Conservation (phyloP, 2,329 filamentous ascomycete genomes). For the Aspergillus eucalypticola region DNA sequence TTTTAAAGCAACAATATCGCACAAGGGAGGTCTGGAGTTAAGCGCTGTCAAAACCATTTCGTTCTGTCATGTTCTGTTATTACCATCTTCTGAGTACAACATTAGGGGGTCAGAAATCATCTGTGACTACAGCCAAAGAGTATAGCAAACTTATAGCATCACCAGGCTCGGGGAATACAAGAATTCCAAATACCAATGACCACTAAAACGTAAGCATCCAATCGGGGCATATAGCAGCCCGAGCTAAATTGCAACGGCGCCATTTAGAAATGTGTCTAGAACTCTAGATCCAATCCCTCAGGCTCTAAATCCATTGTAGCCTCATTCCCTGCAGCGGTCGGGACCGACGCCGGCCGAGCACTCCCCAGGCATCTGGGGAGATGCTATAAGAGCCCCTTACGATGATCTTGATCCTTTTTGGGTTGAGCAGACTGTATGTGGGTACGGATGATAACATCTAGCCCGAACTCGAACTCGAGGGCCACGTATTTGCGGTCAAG, state of each 20-base stretch:
- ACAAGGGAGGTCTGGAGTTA: slow-evolving; percentile 3
- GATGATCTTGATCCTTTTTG: not conserved
- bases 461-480: too few species aligned
- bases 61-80: not conserved
- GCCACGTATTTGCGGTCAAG: too few species aligned
- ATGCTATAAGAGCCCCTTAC: too few species aligned
- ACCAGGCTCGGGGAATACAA: not conserved
- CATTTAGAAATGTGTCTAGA: not conserved
- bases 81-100: not conserved
- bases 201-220: not conserved
- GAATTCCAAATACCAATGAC: not conserved
- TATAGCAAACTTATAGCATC: not conserved
- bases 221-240: not conserved
- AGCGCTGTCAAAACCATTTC: slow-evolving; percentile 5
- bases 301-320: too few species aligned
- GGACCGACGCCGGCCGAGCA: not conserved
- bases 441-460: not conserved
- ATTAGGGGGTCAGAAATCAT: not conserved
- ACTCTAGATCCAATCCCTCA: not conserved
- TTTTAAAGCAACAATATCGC: slow-evolving; percentile 3
- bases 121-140: not conserved
- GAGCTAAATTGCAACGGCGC: not conserved
- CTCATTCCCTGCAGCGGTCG: not conserved
- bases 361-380: not conserved
- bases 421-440: not conserved